These are phyloP conservation scores for Vaccinium vitisidaea DNA, from an alignment of 148 eudicot genomes.

Conservation along the genomic window DNA sequence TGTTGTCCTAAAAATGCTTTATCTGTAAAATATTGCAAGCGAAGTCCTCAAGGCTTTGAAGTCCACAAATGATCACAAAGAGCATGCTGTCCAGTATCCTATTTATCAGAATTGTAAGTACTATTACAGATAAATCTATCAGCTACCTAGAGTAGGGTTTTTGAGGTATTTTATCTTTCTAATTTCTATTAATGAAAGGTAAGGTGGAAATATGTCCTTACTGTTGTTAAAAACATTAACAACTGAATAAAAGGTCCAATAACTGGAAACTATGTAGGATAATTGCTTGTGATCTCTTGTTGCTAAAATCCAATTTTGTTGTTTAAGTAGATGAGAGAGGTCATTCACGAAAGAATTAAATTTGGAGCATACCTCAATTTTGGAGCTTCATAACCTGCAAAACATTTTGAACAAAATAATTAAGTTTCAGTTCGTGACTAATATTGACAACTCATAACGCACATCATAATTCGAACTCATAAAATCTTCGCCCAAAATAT, in stretches of 20 bases:
- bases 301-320: not conserved
- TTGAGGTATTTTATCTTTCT: not conserved
- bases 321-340: not conserved
- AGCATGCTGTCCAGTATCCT: too few relatives aligned
- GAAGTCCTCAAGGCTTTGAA: too few relatives aligned
- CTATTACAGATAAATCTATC: not conserved
- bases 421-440: not conserved
- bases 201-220: not conserved
- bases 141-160: too few relatives aligned
- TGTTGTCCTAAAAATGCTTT: too few relatives aligned
- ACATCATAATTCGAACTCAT: not conserved
- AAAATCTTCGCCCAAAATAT: not conserved
- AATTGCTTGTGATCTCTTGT: not conserved
- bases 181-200: not conserved
- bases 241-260: too few relatives aligned
- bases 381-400: slow-evolving; percentile 72
- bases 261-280: not conserved
- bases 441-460: not conserved
- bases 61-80: too few relatives aligned
- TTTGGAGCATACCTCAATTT: slow-evolving; percentile 48
- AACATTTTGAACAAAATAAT: not conserved
- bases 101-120: not conserved
- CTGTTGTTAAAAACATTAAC: too few relatives aligned
- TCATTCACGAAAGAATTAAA: not conserved
- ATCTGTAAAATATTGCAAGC: too few relatives aligned